Evolutionary conservation across 345 rosid genomes (phyloP), one percentile per base, ranked within the genome.

Genomic region (Viola odorata): DNA sequence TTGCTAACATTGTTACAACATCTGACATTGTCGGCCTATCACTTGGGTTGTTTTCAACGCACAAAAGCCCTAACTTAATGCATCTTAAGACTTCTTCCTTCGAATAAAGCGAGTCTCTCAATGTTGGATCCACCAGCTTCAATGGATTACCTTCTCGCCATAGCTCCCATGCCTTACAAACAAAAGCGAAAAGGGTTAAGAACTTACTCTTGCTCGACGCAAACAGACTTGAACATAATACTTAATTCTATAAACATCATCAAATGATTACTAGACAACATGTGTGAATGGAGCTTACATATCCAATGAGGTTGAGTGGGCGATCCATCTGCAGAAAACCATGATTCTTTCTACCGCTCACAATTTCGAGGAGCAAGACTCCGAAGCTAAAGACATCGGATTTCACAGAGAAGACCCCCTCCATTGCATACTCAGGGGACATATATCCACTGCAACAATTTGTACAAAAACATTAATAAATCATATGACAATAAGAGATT

Each of bases 401-500:
- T 49, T 70, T 70, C n/a, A 54, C 55, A n/a, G 66, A 64, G 58
- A 70, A 58, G 32, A 70, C 12, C n/a, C 69, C 69, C 3, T 45
- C 57, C 57, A 64, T 59, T 8, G 50, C 45, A 42, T 70, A 70
- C 49, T 70, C 69, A 3, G 69, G 69, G 14, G 66, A 41, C 69
- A 70, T 70, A 2, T 70, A 60, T 5, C 69, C 75, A 13, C 69
- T 60, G 54, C 16, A 9, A 23, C 32, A 23, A 32, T 51, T 42
- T 1, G 1, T 5, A 1, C 16, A 23, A 1, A 23, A 23, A 23
- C 2, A 23, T 23, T 23, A 23, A 23, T 23, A 23, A 23, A 23
- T 23, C 1, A 23, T 23, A 1, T 23, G 32, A 23, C 32, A 0
- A 23, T 23, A 23, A n/a, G n/a, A n/a, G n/a, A n/a, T n/a, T n/a